Base-by-base conservation (phyloP, 164 flowering plant species). In the Dillenia suffruticosa region DNA sequence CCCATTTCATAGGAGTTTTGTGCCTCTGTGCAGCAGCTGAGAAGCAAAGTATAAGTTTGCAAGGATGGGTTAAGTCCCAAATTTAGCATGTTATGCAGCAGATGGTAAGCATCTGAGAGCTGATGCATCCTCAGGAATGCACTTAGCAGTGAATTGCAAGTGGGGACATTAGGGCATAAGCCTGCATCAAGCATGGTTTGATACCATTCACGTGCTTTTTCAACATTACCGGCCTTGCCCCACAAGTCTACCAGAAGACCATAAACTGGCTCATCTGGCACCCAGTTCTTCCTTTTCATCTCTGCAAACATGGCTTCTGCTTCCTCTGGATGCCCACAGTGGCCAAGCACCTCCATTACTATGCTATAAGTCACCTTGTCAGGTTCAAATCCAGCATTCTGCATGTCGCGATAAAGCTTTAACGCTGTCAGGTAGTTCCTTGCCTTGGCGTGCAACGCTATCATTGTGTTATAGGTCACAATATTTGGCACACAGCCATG, bases 271-370 rank as follows among this genome's bases (percentile, higher is more conserved):
- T 88, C 97, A 74, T 92, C 97, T 0, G 99, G 99, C 8, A 84
- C 77, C 96, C 92, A 84, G 45, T 85, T 82, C 64, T 83, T 82
- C 49, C 65, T 63, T 54, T 72, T 81, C 97, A 95, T 92, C 73
- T 88, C 96, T 12, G 64, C 46, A 76, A 88, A 92, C 61, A 95
- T 66, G 45, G 77, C 85, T 74, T 92, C 99, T 22, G 96, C 97
- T 79, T 95, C 96, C 45, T 90, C 90, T 13, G 90, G 86, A 75
- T 77, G 69, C 44, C 99, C 99, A 77, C 89, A 91, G 66, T 85
- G 97, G 12, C 99, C 99, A 72, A 92, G 92, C 62, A 84, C 97
- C 81, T 95, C 99, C 99, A 95, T 95, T 26, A 92, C 87, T 53
- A 92, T 92, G 74, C 89, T 88, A 74, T 95, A 95, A 46, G 97